These are phyloP conservation scores for Luvunga scandens DNA, from an alignment of 345 rosid genomes.

Conservation along the genomic window DNA sequence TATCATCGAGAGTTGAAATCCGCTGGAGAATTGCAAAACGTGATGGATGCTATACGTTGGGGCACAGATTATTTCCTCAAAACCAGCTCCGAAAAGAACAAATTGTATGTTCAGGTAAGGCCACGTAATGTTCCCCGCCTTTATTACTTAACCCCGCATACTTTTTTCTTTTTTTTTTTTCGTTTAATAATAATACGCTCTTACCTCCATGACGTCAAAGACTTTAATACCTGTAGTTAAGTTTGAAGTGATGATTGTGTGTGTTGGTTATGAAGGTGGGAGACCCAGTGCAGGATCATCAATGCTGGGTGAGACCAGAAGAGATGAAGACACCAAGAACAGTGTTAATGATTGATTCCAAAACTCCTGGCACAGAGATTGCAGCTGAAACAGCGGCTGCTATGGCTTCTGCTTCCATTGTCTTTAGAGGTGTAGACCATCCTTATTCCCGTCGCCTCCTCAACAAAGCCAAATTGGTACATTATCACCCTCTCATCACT, in stretches of 20 bases:
- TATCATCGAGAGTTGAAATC: slow-evolving; percentile 50
- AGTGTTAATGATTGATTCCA: slow-evolving; percentile 50
- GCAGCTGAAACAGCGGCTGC: slow-evolving; percentile 88
- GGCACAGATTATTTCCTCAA: slow-evolving; percentile 93
- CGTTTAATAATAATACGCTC: no score
- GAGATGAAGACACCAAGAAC: slow-evolving; percentile 76
- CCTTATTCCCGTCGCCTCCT: slow-evolving; percentile 65
- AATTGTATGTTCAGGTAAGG: slow-evolving; percentile 69
- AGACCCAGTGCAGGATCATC: slow-evolving; percentile 69
- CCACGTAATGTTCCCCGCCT: no score
- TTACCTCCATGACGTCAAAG: no score
- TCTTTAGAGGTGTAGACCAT: slow-evolving; percentile 46
- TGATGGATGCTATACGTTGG: slow-evolving; percentile 66
- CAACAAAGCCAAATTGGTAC: slow-evolving; percentile 75
- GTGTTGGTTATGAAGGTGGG: slow-evolving; percentile 49
- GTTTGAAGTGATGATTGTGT: neutral
- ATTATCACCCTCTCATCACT: no score
- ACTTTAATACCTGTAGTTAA: no score
- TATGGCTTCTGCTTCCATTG: slow-evolving; percentile 75
- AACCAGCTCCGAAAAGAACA: slow-evolving; percentile 39
- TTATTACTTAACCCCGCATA: no score
- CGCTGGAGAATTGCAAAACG: slow-evolving; percentile 47
- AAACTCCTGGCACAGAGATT: slow-evolving; percentile 69
- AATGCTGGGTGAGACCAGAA: slow-evolving; percentile 84
- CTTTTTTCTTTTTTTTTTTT: no score